These are phyloP conservation scores for Leonotis leonurus DNA, from an alignment of 257 asterid species.

Conservation along the genomic window DNA sequence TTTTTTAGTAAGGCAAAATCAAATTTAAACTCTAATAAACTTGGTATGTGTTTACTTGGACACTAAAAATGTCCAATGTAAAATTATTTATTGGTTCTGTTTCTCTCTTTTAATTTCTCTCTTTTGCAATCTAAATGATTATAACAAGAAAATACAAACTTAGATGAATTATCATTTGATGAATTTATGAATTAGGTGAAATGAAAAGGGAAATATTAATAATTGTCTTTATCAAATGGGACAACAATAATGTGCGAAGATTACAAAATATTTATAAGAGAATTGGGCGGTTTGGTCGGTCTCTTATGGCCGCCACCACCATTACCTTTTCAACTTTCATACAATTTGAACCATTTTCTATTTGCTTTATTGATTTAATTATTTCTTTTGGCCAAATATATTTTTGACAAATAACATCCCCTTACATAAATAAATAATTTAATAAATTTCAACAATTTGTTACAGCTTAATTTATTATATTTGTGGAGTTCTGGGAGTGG, in stretches of 20 bases:
- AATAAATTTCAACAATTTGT: not conserved
- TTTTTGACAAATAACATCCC: slow-evolving; percentile 20
- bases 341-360: not conserved
- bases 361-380: not conserved
- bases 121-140: not conserved
- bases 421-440: not conserved
- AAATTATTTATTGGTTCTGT: too few relatives aligned
- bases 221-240: slow-evolving; percentile 29
- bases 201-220: not conserved
- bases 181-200: not conserved
- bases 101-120: too few relatives aligned
- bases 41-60: too few relatives aligned
- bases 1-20: too few relatives aligned
- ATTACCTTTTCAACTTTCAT: slow-evolving; percentile 15
- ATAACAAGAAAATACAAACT: not conserved
- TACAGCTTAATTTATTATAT: not conserved
- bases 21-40: too few relatives aligned
- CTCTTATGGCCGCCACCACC: slow-evolving; percentile 48
- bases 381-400: not conserved
- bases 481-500: not conserved
- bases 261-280: not conserved
- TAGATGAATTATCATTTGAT: not conserved
- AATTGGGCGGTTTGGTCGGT: slow-evolving; percentile 77
- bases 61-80: too few relatives aligned
- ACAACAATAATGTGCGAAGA: slow-evolving; percentile 15